Base-by-base conservation (phyloP, 2,329 filamentous ascomycete species). In the Sarocladium brachiariae region DNA sequence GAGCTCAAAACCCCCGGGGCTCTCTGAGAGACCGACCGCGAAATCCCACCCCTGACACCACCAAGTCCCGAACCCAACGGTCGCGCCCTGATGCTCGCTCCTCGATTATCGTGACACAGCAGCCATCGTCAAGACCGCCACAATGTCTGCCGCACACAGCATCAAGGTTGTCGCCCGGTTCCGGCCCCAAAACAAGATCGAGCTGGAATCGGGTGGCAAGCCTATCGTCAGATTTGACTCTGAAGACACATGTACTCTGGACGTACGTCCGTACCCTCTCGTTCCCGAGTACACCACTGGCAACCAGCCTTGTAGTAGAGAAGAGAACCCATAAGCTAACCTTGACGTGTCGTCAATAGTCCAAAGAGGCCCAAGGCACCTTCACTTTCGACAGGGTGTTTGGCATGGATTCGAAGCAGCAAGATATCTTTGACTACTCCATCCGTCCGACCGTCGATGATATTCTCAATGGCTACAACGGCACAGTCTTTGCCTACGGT, bases 341-440 rank as follows among this genome's bases (percentile, higher is more conserved):
- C 27, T 51, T 43, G 21, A 25, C 23, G 45, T 45, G 23, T n/a
- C 46, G 21, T n/a, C 46, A 64, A 51, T 65, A 95, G 86, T 95
- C 89, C 58, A 83, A 77, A 66, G 91, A 96, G 67, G 86, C 85
- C 55, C 75, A 85, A 58, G 89, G 89, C 53, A 77, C 83, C 66
- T 99, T 97, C 69, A 99, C 93, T 56, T 99, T 97, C 70, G 93
- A 99, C 69, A 87, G 92, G 56, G 89, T 99, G 58, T 99, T 99
- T 74, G 89, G 89, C 67, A 97, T 96, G 88, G 76, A 79, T 69
- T 93, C 89, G 63, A 83, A 83, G 63, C 93, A 99, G 71, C 77
- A 81, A 63, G 91, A 97, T 70, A 90, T 99, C 63, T 99, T 99
- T 74, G 89, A 97, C 70, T 99, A 93, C 74, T 97, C 93, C 37